Conservation (phyloP, 768 basidiomycete genomes). For the Suillus paluster region DNA sequence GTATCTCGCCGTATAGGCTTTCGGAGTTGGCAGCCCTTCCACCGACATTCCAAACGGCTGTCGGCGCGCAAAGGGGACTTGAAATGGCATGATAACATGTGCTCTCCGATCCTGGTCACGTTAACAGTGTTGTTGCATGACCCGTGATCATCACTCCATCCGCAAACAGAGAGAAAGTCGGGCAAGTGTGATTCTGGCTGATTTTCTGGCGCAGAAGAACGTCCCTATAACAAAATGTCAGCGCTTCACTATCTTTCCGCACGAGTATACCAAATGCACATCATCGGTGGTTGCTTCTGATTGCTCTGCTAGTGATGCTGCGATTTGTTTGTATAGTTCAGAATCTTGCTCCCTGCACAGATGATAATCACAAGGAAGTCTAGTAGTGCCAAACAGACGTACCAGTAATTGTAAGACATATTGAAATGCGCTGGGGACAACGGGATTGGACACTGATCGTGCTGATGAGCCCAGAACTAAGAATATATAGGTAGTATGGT, state of each 20-base stretch:
- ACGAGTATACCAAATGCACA: not conserved
- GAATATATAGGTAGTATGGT: not conserved
- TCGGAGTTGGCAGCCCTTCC: not conserved
- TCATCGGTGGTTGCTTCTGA: not conserved
- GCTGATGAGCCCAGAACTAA: conserved; percentile 2
- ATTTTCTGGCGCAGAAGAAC: not conserved
- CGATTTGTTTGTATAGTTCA: too few relatives aligned
- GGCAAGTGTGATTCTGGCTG: not conserved
- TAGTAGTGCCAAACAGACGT: not conserved
- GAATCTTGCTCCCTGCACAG: not conserved
- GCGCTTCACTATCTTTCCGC: not conserved
- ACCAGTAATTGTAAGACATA: conserved; percentile 1
- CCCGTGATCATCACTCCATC: not conserved
- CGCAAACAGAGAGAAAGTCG: not conserved
- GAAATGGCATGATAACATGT: not conserved
- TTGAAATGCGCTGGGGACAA: not conserved
- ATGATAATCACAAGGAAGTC: not conserved
- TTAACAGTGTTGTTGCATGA: not conserved
- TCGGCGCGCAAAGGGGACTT: not conserved
- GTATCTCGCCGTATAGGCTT: not conserved
- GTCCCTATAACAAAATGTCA: not conserved
- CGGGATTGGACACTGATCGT: not conserved
- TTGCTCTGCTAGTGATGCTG: too few relatives aligned
- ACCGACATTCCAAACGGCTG: not conserved
- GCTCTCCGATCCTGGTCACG: not conserved